Conservation (phyloP, 2,329 filamentous ascomycete species). For the Xylariaceae sp. region DNA sequence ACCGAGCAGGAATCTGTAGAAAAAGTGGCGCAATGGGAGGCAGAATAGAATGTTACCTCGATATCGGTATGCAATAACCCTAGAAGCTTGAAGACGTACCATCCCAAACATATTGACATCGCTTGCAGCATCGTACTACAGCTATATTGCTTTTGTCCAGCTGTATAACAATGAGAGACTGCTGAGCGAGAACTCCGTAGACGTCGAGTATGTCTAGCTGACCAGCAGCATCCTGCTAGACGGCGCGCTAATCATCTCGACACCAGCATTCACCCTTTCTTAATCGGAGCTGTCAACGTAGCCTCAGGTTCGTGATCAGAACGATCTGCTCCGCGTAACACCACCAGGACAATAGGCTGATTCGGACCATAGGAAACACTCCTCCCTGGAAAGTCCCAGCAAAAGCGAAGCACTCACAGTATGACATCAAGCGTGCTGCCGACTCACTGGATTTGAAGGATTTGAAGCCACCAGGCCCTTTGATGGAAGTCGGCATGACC, state of each 20-base stretch:
- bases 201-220: slow-evolving; percentile 59
- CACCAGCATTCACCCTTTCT: slow-evolving; percentile 65
- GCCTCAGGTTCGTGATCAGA: slow-evolving; percentile 46
- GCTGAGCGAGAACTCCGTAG: slow-evolving; percentile 57
- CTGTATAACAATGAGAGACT: slow-evolving; percentile 53
- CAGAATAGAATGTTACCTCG: slow-evolving; percentile 65
- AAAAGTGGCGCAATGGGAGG: slow-evolving; percentile 48
- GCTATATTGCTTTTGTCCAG: slow-evolving; percentile 56
- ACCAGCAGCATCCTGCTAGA: background rate
- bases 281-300: slow-evolving; percentile 66
- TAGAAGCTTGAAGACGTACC: too few species aligned
- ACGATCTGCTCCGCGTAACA: background rate
- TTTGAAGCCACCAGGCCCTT: slow-evolving; percentile 40
- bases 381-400: slow-evolving; percentile 70
- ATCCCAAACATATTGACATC: slow-evolving; percentile 2
- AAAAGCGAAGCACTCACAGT: slow-evolving; percentile 58
- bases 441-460: slow-evolving; percentile 37
- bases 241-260: background rate
- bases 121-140: slow-evolving; percentile 60
- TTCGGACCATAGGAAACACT: slow-evolving; percentile 55
- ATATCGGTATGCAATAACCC: slow-evolving; percentile 53
- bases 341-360: background rate
- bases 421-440: slow-evolving; percentile 41
- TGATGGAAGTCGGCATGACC: slow-evolving; percentile 44
- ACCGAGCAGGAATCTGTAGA: background rate